Evolutionary conservation across 2,329 filamentous ascomycete species (phyloP).

Genomic region (Colletotrichum plurivorum): DNA sequence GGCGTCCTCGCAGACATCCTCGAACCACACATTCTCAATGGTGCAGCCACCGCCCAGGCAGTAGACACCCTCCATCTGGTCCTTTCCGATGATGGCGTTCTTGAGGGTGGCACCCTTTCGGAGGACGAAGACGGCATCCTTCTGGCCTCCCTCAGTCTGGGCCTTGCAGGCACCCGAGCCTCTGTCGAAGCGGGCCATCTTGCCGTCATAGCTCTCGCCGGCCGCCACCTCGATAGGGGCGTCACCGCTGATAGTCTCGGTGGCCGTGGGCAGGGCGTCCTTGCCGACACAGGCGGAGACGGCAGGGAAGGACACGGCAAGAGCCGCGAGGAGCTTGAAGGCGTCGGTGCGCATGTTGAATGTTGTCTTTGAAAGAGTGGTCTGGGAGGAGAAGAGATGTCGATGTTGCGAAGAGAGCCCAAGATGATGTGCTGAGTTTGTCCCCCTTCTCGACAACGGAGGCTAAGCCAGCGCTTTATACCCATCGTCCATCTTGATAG

Average conservation of each 20-base stretch:
- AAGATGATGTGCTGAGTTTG: neutral
- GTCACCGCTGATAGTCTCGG: slow-evolving; percentile 45
- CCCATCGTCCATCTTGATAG: neutral
- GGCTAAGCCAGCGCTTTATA: slow-evolving; percentile 11
- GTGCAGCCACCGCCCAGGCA: slow-evolving; percentile 47
- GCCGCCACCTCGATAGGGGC: slow-evolving; percentile 50
- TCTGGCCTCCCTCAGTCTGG: slow-evolving; percentile 58
- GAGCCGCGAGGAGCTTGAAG: slow-evolving; percentile 32
- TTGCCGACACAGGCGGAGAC: slow-evolving; percentile 44
- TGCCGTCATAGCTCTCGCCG: slow-evolving; percentile 50
- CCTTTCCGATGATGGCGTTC: slow-evolving; percentile 62
- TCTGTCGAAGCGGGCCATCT: slow-evolving; percentile 54
- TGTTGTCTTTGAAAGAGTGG: neutral
- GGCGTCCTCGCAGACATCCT: slow-evolving; percentile 47
- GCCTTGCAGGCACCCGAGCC: slow-evolving; percentile 57
- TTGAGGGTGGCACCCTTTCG: slow-evolving; percentile 58
- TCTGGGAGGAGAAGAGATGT: neutral
- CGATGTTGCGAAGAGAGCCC: neutral
- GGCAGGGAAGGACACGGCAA: slow-evolving; percentile 40
- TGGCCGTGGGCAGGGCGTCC: slow-evolving; percentile 48
- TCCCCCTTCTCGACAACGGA: too few species aligned
- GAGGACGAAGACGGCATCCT: slow-evolving; percentile 60
- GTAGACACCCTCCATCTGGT: slow-evolving; percentile 48
- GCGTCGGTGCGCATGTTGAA: slow-evolving; percentile 25
- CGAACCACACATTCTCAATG: slow-evolving; percentile 46